These are phyloP conservation scores for Verticillium tricorpus DNA, from an alignment of 2,329 filamentous ascomycete genomes.

Conservation along the genomic window DNA sequence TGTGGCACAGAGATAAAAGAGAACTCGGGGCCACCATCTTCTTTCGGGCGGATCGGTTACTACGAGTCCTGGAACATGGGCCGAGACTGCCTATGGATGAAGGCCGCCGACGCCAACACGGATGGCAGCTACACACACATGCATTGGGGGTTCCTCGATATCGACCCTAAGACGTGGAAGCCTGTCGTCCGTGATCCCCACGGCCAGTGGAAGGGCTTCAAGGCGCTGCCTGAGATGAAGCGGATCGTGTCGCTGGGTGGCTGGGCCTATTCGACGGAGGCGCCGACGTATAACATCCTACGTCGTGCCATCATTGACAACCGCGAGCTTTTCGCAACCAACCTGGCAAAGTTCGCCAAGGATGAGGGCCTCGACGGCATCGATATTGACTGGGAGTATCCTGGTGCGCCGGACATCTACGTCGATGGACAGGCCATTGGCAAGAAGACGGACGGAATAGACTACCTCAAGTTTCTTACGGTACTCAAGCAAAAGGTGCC, in stretches of 20 bases:
- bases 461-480: no score
- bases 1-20: constrained; percentile 3
- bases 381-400: constrained; percentile 45
- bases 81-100: constrained; percentile 23
- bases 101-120: neutral
- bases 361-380: constrained; percentile 14
- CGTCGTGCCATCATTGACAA: no score
- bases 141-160: no score
- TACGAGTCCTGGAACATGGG: constrained; percentile 27
- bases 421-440: constrained; percentile 9
- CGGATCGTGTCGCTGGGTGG: no score
- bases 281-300: no score
- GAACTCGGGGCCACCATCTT: constrained; percentile 1
- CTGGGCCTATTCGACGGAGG: no score
- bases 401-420: constrained; percentile 21
- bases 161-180: no score
- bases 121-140: neutral
- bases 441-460: constrained; percentile 14
- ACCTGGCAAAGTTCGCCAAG: neutral
- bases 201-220: no score
- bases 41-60: constrained; percentile 19
- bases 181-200: no score
- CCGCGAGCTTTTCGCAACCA: no score
- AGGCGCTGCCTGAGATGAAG: no score
- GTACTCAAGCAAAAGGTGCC: no score